These are phyloP conservation scores for Mangifera indica DNA, from an alignment of 345 rosid species.

Conservation along the genomic window DNA sequence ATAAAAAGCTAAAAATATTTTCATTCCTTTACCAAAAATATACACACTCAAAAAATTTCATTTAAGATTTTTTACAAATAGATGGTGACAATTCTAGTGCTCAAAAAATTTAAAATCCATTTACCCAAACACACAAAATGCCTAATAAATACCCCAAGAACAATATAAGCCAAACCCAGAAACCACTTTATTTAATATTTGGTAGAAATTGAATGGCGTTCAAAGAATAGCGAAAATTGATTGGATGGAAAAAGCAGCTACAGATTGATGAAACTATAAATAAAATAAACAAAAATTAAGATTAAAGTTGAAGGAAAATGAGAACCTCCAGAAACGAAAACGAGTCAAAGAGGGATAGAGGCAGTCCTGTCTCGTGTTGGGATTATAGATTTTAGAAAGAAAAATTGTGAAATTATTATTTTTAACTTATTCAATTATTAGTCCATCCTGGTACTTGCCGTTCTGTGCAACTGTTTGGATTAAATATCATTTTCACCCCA, in stretches of 20 bases:
- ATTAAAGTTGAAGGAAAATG: no score
- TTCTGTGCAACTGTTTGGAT: no score
- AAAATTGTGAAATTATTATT: no score
- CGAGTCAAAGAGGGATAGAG: neutral
- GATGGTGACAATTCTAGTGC: neutral
- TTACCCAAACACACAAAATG: neutral
- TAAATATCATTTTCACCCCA: no score
- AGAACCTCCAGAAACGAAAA: neutral
- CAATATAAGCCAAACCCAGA: slow-evolving; percentile 1
- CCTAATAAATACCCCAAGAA: neutral
- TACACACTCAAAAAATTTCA: neutral
- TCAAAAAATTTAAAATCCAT: no score
- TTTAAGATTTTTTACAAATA: slow-evolving; percentile 16
- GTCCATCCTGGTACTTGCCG: no score
- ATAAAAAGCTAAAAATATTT: slow-evolving; percentile 2
- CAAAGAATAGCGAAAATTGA: neutral
- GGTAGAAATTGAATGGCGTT: neutral
- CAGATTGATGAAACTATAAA: neutral
- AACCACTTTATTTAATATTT: neutral
- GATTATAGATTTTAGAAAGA: no score
- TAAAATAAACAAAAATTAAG: no score
- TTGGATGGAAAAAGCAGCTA: no score
- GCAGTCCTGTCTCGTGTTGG: neutral
- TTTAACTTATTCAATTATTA: no score
- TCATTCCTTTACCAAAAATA: neutral